Evolutionary conservation across 2,329 filamentous ascomycete species (phyloP).

Genomic region (Didymella pinodella): DNA sequence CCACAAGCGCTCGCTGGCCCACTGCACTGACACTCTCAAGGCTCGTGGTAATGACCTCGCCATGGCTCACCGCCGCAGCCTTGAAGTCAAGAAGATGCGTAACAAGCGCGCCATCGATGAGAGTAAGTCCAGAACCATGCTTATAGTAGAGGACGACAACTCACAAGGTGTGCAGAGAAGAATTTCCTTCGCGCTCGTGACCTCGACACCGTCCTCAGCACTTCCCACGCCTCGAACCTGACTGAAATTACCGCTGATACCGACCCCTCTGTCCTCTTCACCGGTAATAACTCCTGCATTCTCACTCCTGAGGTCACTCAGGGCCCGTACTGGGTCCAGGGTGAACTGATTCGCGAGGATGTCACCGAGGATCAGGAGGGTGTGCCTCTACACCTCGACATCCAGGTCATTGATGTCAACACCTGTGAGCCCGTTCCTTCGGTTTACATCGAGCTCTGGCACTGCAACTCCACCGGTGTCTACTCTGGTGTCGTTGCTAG

Average conservation of each 20-base stretch:
- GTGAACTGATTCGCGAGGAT: conserved; percentile 60
- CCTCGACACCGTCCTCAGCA: conserved; percentile 38
- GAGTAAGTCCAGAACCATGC: conserved; percentile 16
- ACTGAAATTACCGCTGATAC: conserved; percentile 40
- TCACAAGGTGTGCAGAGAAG: conserved; percentile 30
- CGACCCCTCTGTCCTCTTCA: conserved; percentile 40
- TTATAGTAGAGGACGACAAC: background rate
- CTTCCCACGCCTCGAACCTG: conserved; percentile 42
- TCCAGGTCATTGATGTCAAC: conserved; percentile 63
- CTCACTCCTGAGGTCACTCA: conserved; percentile 46
- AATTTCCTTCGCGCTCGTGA: conserved; percentile 41
- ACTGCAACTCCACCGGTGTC: conserved; percentile 50
- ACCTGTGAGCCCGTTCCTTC: conserved; percentile 62
- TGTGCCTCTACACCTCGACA: conserved; percentile 59
- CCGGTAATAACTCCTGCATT: conserved; percentile 46
- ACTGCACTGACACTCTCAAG: conserved; percentile 53
- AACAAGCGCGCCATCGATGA: conserved; percentile 46
- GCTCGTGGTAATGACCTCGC: conserved; percentile 52
- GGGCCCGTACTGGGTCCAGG: conserved; percentile 55
- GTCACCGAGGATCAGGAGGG: conserved; percentile 59
- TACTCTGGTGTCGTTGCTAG: conserved; percentile 49
- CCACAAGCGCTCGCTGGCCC: conserved; percentile 51
- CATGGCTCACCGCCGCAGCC: conserved; percentile 54
- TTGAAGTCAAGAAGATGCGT: conserved; percentile 52
- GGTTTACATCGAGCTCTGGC: conserved; percentile 64